Evolutionary conservation across 805 yeast species (phyloP).

Genomic region (Kluyveromyces siamensis): DNA sequence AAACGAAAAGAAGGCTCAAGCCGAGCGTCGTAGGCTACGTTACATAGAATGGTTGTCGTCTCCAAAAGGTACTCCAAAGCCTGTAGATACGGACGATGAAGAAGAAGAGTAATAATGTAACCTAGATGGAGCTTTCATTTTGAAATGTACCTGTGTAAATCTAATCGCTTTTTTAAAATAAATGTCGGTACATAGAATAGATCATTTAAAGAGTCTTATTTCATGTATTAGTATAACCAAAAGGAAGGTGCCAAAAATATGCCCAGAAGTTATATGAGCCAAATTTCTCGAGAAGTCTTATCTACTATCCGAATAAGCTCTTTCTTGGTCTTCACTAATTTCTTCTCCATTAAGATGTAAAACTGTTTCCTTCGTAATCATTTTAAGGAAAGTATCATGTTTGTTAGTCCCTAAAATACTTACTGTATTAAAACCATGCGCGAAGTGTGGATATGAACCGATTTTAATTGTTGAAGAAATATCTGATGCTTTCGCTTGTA

Average conservation of each 20-base stretch:
- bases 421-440: constrained; percentile 54
- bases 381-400: constrained; percentile 31
- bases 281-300: neutral
- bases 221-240: neutral
- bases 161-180: too few species aligned
- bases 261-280: neutral
- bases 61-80: constrained; percentile 97
- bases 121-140: neutral
- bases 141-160: too few species aligned
- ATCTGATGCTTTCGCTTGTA: constrained; percentile 37
- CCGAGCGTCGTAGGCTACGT: constrained; percentile 88
- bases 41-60: constrained; percentile 90
- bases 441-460: constrained; percentile 80
- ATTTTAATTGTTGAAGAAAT: constrained; percentile 43
- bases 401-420: constrained; percentile 57
- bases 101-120: constrained; percentile 35
- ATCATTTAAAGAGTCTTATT: too few species aligned
- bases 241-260: neutral
- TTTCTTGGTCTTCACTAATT: constrained; percentile 51
- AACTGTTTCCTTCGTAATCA: constrained; percentile 39
- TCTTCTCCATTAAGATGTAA: constrained; percentile 45
- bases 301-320: constrained; percentile 19
- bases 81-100: constrained; percentile 89
- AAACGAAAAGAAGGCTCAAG: constrained; percentile 87
- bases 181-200: too few species aligned